A percentile compares a stretch with the other conserved stretches of the same genome.
These are phyloP conservation scores for Suhomyces bribrorum DNA, from an alignment of 1,139 yeast species.

Conservation along the genomic window DNA sequence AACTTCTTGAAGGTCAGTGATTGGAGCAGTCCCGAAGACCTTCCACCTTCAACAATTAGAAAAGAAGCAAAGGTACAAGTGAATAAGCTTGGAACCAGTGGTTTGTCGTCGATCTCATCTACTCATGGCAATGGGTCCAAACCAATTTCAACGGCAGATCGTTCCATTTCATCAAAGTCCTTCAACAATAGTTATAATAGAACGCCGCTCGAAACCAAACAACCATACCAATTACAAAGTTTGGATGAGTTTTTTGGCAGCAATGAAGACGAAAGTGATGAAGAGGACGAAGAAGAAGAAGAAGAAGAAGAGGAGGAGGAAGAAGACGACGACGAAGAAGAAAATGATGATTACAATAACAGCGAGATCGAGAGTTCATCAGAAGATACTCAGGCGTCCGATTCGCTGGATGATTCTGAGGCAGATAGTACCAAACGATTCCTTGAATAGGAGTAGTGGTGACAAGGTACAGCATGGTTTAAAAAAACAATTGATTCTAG, in stretches of 20 bases:
- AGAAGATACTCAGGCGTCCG: slow-evolving; percentile 3
- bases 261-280: slow-evolving; percentile 41
- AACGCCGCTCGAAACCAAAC: slow-evolving; percentile 16
- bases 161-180: slow-evolving; percentile 30
- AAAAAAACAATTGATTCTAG: not conserved
- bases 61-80: slow-evolving; percentile 30
- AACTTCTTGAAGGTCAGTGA: slow-evolving; percentile 31
- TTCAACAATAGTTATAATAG: slow-evolving; percentile 11
- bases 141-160: slow-evolving; percentile 23
- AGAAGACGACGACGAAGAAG: slow-evolving; percentile 29
- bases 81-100: slow-evolving; percentile 25
- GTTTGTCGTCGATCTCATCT: slow-evolving; percentile 13
- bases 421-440: slow-evolving; percentile 5
- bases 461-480: not conserved
- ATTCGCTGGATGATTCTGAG: slow-evolving; percentile 7
- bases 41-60: slow-evolving; percentile 42
- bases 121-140: slow-evolving; percentile 16
- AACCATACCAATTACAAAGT: slow-evolving; percentile 64
- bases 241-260: slow-evolving; percentile 80
- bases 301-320: slow-evolving; percentile 27
- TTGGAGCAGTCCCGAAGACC: slow-evolving; percentile 36
- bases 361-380: slow-evolving; percentile 19
- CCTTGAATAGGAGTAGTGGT: not conserved
- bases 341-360: slow-evolving; percentile 23
- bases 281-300: slow-evolving; percentile 27